Conservation (phyloP, 495 filamentous ascomycete species). For the Peziza echinospora region DNA sequence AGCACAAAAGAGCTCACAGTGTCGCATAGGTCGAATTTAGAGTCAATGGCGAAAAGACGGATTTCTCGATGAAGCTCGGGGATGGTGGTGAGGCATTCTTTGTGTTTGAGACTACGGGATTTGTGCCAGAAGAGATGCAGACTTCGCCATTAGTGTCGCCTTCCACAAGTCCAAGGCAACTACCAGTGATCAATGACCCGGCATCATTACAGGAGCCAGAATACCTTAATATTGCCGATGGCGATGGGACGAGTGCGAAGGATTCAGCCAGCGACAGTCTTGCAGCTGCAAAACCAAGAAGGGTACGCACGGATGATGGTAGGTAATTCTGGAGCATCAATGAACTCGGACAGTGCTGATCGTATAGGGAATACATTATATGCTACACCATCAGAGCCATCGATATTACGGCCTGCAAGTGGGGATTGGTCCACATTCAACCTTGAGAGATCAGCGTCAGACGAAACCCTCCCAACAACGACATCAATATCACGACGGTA, state of each 20-base stretch:
- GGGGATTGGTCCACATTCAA: constrained; percentile 20
- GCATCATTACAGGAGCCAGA: constrained; percentile 59
- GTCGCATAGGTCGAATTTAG: constrained; percentile 61
- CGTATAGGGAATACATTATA: no score
- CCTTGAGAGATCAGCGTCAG: constrained; percentile 33
- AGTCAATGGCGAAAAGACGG: constrained; percentile 77
- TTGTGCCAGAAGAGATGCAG: constrained; percentile 71
- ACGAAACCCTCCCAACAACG: constrained; percentile 24
- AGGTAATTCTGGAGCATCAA: background rate
- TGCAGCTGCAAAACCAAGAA: constrained; percentile 6
- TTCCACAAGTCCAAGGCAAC: constrained; percentile 50
- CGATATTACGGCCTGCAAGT: constrained; percentile 20
- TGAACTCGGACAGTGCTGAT: no score
- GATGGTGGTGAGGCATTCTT: constrained; percentile 98
- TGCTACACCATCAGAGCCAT: no score
- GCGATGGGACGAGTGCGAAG: constrained; percentile 13
- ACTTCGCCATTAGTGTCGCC: constrained; percentile 87
- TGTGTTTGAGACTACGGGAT: constrained; percentile 81
- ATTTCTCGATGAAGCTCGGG: constrained; percentile 94
- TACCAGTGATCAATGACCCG: constrained; percentile 31
- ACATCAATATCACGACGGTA: constrained; percentile 13
- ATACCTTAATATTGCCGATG: constrained; percentile 35
- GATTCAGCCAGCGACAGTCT: constrained; percentile 1
- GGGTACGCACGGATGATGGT: background rate
- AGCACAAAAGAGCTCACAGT: no score